Evolutionary conservation across 495 filamentous ascomycete genomes (phyloP).

Genomic region (Aspergillus campestris): DNA sequence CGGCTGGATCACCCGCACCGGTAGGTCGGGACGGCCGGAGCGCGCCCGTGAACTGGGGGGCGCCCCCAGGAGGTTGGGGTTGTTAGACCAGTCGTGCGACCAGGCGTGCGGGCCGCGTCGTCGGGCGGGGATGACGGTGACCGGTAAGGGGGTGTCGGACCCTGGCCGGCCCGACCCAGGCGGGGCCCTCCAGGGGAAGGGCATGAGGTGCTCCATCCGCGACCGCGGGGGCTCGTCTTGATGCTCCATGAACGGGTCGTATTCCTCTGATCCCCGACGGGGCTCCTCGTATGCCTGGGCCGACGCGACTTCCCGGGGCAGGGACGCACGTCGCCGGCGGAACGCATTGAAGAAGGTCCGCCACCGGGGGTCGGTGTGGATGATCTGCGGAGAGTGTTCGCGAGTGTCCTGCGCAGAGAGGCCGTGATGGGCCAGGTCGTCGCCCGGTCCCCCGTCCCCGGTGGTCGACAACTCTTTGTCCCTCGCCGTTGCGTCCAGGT

Average conservation of each 20-base stretch:
- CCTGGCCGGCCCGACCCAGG: slow-evolving; percentile 19
- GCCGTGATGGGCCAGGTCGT: slow-evolving; percentile 4
- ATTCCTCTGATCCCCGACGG: slow-evolving; percentile 7
- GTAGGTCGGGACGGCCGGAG: slow-evolving; percentile 15
- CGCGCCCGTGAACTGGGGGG: slow-evolving; percentile 9
- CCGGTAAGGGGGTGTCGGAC: slow-evolving; percentile 37
- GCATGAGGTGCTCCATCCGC: slow-evolving; percentile 24
- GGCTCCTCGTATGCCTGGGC: slow-evolving; percentile 36
- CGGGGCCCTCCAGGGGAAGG: slow-evolving; percentile 17
- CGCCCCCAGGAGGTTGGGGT: slow-evolving; percentile 9
- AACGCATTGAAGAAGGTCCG: slow-evolving; percentile 44
- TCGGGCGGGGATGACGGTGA: slow-evolving; percentile 63
- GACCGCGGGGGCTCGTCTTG: slow-evolving; percentile 15
- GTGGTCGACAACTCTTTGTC: slow-evolving; percentile 21
- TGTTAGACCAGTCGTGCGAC: slow-evolving; percentile 28
- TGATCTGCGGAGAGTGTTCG: slow-evolving; percentile 28
- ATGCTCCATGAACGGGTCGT: slow-evolving; percentile 9
- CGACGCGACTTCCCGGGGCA: slow-evolving; percentile 47
- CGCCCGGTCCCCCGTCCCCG: slow-evolving; percentile 6
- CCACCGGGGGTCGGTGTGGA: slow-evolving; percentile 37
- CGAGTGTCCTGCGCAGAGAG: slow-evolving; percentile 11
- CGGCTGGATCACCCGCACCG: slow-evolving; percentile 32
- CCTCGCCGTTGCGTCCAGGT: background rate
- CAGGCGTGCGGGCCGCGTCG: slow-evolving; percentile 42
- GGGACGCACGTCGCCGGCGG: slow-evolving; percentile 41